A percentile compares a stretch with the other conserved stretches of the same genome.
phyloP scores from a whole-genome alignment of 768 basidiomycete genomes.

The Termitomyces sp. region DNA sequence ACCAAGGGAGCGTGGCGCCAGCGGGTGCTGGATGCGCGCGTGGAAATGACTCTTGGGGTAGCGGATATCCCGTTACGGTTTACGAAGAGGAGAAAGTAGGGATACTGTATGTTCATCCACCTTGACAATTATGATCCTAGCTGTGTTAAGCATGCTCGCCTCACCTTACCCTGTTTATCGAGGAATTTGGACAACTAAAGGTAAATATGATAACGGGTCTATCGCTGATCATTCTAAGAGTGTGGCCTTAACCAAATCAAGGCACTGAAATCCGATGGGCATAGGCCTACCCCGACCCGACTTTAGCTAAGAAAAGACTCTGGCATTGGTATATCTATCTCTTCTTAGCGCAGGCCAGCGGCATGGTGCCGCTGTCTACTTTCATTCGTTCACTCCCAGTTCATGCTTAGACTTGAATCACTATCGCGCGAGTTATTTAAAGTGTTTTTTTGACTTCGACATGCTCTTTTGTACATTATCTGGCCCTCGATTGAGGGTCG shows the following conservation, averaged over 20 bases:
- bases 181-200: neutral
- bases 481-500: neutral
- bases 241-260: neutral
- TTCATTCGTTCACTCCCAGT: no score
- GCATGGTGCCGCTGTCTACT: neutral
- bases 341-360: neutral
- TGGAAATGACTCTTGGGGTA: constrained; percentile 31
- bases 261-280: neutral
- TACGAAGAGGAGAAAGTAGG: constrained; percentile 17
- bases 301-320: neutral
- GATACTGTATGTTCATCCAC: no score
- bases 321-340: no score
- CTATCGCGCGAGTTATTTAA: neutral
- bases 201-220: neutral
- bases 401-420: no score
- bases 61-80: constrained; percentile 27
- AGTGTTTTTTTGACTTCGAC: neutral
- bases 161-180: no score
- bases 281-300: neutral
- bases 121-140: neutral
- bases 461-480: neutral
- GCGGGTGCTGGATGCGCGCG: constrained; percentile 31
- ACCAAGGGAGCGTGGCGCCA: constrained; percentile 32
- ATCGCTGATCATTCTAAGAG: neutral
- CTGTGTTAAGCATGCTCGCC: no score